Conservation (phyloP, 163 green algal genomes). For the Scenedesmus sp. region DNA sequence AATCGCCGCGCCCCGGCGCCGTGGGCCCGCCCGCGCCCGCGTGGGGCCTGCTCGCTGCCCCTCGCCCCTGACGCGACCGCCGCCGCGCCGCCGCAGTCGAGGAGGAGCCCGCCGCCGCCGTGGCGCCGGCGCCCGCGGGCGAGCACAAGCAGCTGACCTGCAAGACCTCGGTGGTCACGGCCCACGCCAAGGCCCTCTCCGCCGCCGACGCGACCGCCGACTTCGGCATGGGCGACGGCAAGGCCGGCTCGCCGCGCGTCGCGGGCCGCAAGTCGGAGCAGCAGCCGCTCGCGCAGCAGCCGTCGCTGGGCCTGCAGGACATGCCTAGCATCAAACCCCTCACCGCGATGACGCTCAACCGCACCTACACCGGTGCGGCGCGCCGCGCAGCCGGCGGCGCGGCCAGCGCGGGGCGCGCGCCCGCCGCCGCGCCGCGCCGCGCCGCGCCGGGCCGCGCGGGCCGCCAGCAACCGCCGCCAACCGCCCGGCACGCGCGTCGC, state of each 20-base stretch:
- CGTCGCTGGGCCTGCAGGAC: not conserved
- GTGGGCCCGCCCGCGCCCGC: not conserved
- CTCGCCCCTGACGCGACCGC: not conserved
- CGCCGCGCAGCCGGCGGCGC: too few species aligned
- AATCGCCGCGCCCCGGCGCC: not conserved
- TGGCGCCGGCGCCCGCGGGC: not conserved
- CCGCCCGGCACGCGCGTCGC: too few species aligned
- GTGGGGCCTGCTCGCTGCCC: not conserved
- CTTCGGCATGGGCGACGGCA: too few species aligned
- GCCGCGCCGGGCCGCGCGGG: too few species aligned
- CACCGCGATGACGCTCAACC: constrained; percentile 8
- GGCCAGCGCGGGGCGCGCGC: too few species aligned
- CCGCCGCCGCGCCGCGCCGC: too few species aligned
- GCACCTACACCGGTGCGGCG: constrained; percentile 30
- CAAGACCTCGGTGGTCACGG: not conserved
- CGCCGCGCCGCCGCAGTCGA: constrained; percentile 14
- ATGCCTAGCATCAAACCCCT: constrained; percentile 28
- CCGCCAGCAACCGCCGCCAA: too few species aligned
- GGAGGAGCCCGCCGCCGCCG: constrained; percentile 16
- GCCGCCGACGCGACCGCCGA: not conserved
- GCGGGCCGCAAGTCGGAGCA: constrained; percentile 11
- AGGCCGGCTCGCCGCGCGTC: too few species aligned
- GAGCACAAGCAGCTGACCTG: not conserved
- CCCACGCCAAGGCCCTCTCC: not conserved
- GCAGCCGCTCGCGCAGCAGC: constrained; percentile 3